Conservation (phyloP, 2,329 filamentous ascomycete genomes). For the Verruconis gallopava region DNA sequence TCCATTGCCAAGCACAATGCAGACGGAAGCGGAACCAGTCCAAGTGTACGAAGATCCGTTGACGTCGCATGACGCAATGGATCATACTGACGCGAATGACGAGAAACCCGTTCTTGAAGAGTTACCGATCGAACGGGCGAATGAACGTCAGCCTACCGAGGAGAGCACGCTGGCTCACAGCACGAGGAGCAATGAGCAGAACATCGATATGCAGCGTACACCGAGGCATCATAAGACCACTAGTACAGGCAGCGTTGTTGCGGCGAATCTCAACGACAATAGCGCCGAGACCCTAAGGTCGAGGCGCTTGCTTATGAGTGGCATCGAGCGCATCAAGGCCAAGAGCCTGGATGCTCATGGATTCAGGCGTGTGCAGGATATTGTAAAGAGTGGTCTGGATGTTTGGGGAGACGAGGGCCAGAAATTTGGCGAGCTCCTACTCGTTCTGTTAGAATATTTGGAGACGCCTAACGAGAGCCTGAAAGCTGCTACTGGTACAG, state of each 20-base stretch:
- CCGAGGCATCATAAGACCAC: constrained; percentile 24
- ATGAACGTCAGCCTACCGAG: constrained; percentile 6
- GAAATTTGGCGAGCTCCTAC: constrained; percentile 54
- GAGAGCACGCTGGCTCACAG: constrained; percentile 4
- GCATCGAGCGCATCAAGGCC: constrained; percentile 58
- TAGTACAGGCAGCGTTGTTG: constrained; percentile 23
- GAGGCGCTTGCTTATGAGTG: constrained; percentile 54
- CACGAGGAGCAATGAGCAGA: constrained; percentile 15
- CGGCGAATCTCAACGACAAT: constrained; percentile 18
- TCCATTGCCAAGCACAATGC: constrained; percentile 10
- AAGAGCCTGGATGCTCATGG: constrained; percentile 68
- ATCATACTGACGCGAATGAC: constrained; percentile 18
- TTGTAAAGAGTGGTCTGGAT: constrained; percentile 47
- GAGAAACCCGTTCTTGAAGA: constrained; percentile 37
- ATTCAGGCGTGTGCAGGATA: constrained; percentile 63
- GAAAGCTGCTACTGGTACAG: constrained; percentile 11
- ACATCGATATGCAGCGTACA: constrained; percentile 7
- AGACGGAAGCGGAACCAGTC: constrained; percentile 17
- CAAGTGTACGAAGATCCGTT: constrained; percentile 43
- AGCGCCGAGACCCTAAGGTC: constrained; percentile 31
- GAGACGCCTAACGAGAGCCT: constrained; percentile 38
- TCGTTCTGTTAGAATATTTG: constrained; percentile 59
- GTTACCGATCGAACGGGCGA: constrained; percentile 34
- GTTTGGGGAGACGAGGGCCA: constrained; percentile 54
- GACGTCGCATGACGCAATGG: constrained; percentile 24